Evolutionary conservation across 108 stramenopile genomes (phyloP).

Genomic region (Pseudonitzschia multiseries): DNA sequence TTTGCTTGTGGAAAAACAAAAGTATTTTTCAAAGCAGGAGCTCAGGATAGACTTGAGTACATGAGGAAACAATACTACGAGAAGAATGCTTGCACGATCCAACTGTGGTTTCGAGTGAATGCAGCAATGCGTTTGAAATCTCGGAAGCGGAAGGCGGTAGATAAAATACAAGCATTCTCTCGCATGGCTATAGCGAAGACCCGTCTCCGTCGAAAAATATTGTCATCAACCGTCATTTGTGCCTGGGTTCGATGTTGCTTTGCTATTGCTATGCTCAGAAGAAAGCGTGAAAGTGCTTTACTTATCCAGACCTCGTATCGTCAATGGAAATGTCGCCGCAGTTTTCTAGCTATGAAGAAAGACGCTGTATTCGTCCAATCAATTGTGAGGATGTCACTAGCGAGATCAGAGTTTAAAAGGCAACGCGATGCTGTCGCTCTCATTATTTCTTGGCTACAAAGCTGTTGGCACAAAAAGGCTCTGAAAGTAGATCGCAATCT

Average conservation of each 20-base stretch:
- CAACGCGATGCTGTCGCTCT: too few species aligned
- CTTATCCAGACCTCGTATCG: too few species aligned
- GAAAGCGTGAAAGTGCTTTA: neutral
- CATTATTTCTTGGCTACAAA: too few species aligned
- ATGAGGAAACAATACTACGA: constrained; percentile 51
- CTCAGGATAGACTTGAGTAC: constrained; percentile 74
- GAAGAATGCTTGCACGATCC: constrained; percentile 43
- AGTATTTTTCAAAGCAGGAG: constrained; percentile 83
- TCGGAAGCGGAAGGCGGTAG: neutral
- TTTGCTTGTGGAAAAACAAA: constrained; percentile 86
- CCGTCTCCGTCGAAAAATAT: neutral
- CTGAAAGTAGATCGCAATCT: too few species aligned
- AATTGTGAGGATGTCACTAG: too few species aligned
- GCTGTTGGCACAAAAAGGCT: too few species aligned
- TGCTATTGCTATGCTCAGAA: neutral
- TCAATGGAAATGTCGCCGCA: too few species aligned
- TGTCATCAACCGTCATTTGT: constrained; percentile 12
- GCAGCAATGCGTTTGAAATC: neutral
- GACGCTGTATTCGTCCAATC: too few species aligned
- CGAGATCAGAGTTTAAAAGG: too few species aligned
- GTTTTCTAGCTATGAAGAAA: too few species aligned
- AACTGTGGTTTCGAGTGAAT: constrained; percentile 38
- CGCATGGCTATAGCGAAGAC: constrained; percentile 9
- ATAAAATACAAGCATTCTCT: constrained; percentile 13
- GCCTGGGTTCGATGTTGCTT: constrained; percentile 5